Evolutionary conservation across 2,329 filamentous ascomycete genomes (phyloP), one percentile per base, ranked within the genome.

Genomic region (Botrytis fragariae): DNA sequence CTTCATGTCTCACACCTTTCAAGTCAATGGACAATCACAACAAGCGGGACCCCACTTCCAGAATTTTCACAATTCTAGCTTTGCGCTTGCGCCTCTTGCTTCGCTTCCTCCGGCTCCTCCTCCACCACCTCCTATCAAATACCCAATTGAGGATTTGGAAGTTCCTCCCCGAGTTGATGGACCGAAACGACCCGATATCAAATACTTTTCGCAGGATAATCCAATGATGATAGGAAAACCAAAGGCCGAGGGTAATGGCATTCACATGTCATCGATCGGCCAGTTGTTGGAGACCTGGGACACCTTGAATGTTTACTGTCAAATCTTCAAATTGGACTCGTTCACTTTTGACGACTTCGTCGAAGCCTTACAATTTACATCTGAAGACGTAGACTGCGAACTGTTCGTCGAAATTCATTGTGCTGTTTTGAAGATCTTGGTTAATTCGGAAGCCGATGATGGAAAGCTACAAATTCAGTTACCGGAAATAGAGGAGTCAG

Each of bases 341-440:
- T 99, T 99, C 80, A 98, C 95, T 0, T 97, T 98, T 79, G 96
- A 99, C 81, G 96, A 99, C 81, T 98, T 95, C 79, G 87, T 97
- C 7, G 92, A 98, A 81, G 92, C 95, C 0, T 90, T 99, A 86
- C 88, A 91, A 67, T 91, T 95, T 73, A 88, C 92, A 0, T 94
- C 90, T 0, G 88, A 91, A 48, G 90, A 93, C 35, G 84, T 89
- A 0, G 91, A 92, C 12, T 96, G 96, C 70, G 92, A 98, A 80
- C 85, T 99, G 0, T 91, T 98, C 77, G 91, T 93, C 68, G 96
- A 99, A 81, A 89, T 96, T 8, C 95, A 98, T 82, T 99, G 96
- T 81, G 91, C 95, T 0, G 90, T 98, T 4, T 84, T 99, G 74
- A 98, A 97, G 81, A 89, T 94, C 44, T 86, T 98, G 35, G 93